These are phyloP conservation scores for Hypoxylon lienhwacheense DNA, from an alignment of 495 filamentous ascomycete species.

Conservation along the genomic window DNA sequence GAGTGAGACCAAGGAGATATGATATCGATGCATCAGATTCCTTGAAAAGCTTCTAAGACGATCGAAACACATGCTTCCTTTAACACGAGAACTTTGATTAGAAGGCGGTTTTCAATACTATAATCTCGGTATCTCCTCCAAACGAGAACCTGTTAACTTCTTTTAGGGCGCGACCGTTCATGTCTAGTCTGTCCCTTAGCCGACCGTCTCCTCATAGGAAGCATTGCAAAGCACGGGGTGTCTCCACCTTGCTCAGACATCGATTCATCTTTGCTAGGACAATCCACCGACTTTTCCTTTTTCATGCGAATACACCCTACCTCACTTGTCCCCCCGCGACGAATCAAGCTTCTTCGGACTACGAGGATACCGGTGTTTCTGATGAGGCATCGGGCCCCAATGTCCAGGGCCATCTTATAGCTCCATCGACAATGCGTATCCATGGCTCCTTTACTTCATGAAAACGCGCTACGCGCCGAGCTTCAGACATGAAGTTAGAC, in stretches of 20 bases:
- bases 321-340: slow-evolving; percentile 11
- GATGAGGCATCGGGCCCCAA: slow-evolving; percentile 20
- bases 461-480: slow-evolving; percentile 20
- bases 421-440: slow-evolving; percentile 9
- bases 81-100: slow-evolving; percentile 6
- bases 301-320: slow-evolving; percentile 16
- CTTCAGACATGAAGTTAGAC: neutral
- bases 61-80: slow-evolving; percentile 12
- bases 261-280: slow-evolving; percentile 26
- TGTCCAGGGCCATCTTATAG: slow-evolving; percentile 7
- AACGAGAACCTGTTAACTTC: slow-evolving; percentile 4
- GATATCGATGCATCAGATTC: neutral
- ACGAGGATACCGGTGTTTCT: slow-evolving; percentile 23
- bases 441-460: slow-evolving; percentile 12
- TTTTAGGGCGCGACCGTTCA: slow-evolving; percentile 11
- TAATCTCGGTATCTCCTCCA: slow-evolving; percentile 3
- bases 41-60: slow-evolving; percentile 1
- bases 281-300: slow-evolving; percentile 21
- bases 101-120: slow-evolving; percentile 12
- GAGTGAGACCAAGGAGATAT: neutral
- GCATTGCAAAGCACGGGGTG: slow-evolving; percentile 14
- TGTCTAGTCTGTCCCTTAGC: slow-evolving; percentile 21
- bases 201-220: slow-evolving; percentile 8
- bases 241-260: slow-evolving; percentile 33
- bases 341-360: slow-evolving; percentile 24